Conservation (phyloP, 495 filamentous ascomycete species). For the Neurospora sublineolata region DNA sequence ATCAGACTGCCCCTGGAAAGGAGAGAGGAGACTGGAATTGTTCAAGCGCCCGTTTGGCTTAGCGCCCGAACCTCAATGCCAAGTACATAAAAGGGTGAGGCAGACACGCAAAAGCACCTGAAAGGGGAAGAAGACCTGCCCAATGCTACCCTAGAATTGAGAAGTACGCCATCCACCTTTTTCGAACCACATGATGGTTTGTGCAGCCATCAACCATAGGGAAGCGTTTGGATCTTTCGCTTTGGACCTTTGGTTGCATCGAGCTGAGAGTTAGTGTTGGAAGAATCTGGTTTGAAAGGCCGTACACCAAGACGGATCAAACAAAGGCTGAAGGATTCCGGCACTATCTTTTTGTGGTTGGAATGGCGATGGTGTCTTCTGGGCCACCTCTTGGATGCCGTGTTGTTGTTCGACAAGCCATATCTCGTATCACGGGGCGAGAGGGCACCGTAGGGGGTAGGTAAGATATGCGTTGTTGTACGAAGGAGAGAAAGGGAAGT, state of each 20-base stretch:
- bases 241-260: background rate
- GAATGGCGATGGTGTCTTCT: background rate
- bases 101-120: background rate
- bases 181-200: background rate
- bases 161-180: background rate
- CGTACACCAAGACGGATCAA: background rate
- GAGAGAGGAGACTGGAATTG: background rate
- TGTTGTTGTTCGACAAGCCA: background rate
- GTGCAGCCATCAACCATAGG: background rate
- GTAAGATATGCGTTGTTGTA: no score
- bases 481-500: no score
- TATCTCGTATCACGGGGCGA: no score
- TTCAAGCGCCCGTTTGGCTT: background rate
- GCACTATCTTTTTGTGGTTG: background rate
- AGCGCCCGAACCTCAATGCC: background rate
- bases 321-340: background rate
- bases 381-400: background rate
- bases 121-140: background rate
- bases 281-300: background rate
- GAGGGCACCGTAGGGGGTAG: no score
- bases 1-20: background rate
- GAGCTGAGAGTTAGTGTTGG: background rate
- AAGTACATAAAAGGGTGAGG: background rate
- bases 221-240: background rate
- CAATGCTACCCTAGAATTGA: background rate